phyloP scores from a whole-genome alignment of 2,329 filamentous ascomycete genomes.

The Aspergillus jensenii region DNA sequence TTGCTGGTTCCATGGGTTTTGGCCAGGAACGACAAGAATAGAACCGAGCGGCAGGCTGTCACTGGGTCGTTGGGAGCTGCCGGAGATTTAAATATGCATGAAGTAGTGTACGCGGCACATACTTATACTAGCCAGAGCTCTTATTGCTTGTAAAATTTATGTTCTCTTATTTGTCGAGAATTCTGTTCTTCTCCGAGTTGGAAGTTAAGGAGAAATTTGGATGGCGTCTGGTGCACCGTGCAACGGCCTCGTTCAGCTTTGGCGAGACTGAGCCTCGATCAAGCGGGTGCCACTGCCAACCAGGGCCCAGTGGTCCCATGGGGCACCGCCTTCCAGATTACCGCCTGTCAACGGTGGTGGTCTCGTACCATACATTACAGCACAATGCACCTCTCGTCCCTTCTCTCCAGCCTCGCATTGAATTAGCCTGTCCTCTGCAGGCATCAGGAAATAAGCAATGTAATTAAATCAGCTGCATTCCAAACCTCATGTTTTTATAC shows the following conservation, averaged over 20 bases:
- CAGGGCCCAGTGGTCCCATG: not conserved
- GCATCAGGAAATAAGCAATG: not conserved
- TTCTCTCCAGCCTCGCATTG: not conserved
- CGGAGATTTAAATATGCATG: not conserved
- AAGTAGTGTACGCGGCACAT: not conserved
- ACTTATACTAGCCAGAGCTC: not conserved
- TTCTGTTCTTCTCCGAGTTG: not conserved
- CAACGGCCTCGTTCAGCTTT: not conserved
- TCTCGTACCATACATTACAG: conserved; percentile 1
- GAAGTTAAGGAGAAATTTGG: not conserved
- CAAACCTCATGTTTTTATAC: not conserved
- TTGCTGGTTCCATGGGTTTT: conserved; percentile 7
- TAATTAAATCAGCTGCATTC: not conserved
- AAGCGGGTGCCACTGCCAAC: not conserved
- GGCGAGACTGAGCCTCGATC: not conserved
- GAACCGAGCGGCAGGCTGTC: not conserved
- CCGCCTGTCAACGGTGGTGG: not conserved
- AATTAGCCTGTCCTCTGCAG: not conserved
- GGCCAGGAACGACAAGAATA: conserved; percentile 9
- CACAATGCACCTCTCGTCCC: not conserved
- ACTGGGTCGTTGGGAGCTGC: not conserved
- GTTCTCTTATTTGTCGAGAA: not conserved
- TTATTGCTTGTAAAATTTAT: not conserved
- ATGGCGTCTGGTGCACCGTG: not conserved
- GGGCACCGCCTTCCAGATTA: not conserved